Evolutionary conservation across 306 rosid genomes (phyloP), one percentile per base, ranked within the genome.

Genomic region (Benincasa hispida): DNA sequence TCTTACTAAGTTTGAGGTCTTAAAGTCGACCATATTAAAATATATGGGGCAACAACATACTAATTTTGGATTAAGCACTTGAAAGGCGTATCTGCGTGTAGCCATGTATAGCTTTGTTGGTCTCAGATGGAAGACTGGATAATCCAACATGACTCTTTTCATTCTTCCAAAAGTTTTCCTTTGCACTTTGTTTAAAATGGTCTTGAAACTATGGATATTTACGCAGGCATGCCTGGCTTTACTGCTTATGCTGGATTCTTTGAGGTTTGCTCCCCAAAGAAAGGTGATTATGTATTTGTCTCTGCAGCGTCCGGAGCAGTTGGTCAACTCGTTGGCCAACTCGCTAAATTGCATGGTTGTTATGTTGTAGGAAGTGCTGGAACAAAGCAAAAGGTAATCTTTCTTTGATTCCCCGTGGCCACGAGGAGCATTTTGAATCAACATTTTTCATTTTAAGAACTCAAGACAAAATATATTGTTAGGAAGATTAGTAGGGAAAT

Each of bases 281-380:
- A 85, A 77, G 86, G 84, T 21, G 88, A 82, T 24, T 30, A n/a
- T 56, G 88, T 85, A 58, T 77, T 85, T 13, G 82, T 85, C 81
- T 85, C 88, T 25, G 88, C 88, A 30, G 88, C 88, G 42, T 82
- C 88, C 25, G 88, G 88, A 77, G 88, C 88, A 53, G 86, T 85
- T 63, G 86, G 88, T 41, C 88, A 85, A 80, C 86, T 85, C 58
- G 86, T 85, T 75, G 86, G 86, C 79, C 86, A 85, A 57, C 86
- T 85, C 56, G 88, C 86, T 75, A 85, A 82, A 69, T 72, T 85
- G 79, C 88, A 80, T 63, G 88, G 88, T 50, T 85, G 88, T 41
- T 78, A 80, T 76, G 84, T 85, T 3, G 86, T 85, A 60, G 88
- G 88, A 82, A 85, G 86, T 76, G 85, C 77, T 9, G 88, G 88